phyloP scores from a whole-genome alignment of 116 monocot genomes.

The Papilionanthe hybrid region DNA sequence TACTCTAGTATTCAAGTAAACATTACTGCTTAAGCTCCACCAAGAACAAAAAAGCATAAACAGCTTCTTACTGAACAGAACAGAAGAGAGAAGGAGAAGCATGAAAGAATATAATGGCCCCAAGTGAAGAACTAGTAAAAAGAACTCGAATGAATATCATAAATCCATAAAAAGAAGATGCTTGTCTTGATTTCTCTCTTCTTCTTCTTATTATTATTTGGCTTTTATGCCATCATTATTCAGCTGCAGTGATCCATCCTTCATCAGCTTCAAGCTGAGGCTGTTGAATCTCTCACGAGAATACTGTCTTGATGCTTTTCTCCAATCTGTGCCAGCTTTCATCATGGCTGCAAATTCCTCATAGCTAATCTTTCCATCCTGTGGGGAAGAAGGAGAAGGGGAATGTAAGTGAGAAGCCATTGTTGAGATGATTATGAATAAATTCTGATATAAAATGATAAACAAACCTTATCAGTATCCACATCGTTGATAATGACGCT shows the following conservation, averaged over 20 bases:
- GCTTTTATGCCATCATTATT: not conserved
- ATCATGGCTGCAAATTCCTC: constrained; percentile 42
- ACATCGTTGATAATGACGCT: constrained; percentile 43
- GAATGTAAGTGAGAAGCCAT: not conserved
- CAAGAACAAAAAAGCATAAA: not conserved
- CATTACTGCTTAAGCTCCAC: not conserved
- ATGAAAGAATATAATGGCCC: constrained; percentile 1
- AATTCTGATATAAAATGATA: not conserved
- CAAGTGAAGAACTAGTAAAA: not conserved
- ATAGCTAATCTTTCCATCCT: constrained; percentile 40
- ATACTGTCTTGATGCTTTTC: constrained; percentile 34
- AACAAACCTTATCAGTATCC: constrained; percentile 42
- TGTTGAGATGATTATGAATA: not conserved
- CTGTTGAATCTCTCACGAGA: constrained; percentile 26
- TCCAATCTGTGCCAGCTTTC: constrained; percentile 44
- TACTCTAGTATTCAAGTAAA: not conserved
- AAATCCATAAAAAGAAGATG: not conserved
- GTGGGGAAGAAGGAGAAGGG: not conserved
- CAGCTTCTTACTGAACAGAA: constrained; percentile 1
- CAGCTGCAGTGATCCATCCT: constrained; percentile 28
- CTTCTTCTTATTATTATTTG: not conserved
- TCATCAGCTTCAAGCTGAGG: constrained; percentile 31
- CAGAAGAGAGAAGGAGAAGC: not conserved
- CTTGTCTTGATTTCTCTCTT: not conserved
- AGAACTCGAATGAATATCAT: not conserved